phyloP scores from a whole-genome alignment of 2,329 filamentous ascomycete genomes.

The Dendrostoma leiphaemia region DNA sequence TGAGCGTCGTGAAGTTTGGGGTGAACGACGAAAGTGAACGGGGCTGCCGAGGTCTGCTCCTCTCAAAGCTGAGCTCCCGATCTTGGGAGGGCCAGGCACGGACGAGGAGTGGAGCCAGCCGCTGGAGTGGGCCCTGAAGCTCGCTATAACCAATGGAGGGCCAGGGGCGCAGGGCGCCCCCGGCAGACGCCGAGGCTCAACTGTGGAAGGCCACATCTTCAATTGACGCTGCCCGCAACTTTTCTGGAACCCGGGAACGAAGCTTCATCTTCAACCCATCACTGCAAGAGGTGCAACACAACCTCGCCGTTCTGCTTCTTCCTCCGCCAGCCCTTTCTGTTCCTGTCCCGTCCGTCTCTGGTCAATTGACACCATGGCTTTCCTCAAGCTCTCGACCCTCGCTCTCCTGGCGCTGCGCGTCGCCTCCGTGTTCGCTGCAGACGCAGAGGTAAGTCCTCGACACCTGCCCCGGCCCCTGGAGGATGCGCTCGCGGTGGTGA shows the following conservation, averaged over 20 bases:
- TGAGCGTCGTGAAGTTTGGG: too few relatives aligned
- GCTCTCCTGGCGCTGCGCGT: constrained; percentile 70
- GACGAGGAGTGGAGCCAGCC: too few relatives aligned
- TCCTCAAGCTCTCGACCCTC: constrained; percentile 69
- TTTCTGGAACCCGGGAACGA: neutral
- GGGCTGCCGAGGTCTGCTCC: too few relatives aligned
- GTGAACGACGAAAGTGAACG: too few relatives aligned
- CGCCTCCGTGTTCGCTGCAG: constrained; percentile 59
- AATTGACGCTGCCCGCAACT: constrained; percentile 15
- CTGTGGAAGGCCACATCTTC: constrained; percentile 20
- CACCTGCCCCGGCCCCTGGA: constrained; percentile 21
- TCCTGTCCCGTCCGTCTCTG: constrained; percentile 15
- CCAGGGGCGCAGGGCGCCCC: neutral
- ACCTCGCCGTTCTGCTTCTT: constrained; percentile 10
- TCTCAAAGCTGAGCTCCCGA: neutral
- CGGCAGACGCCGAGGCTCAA: constrained; percentile 9
- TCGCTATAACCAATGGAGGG: neutral
- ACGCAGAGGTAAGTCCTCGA: constrained; percentile 54
- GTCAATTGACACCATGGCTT: constrained; percentile 59
- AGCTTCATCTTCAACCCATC: constrained; percentile 3
- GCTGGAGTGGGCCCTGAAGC: neutral
- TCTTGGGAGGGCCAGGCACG: too few relatives aligned
- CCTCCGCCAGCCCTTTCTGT: constrained; percentile 2
- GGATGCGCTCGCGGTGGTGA: neutral
- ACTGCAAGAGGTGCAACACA: constrained; percentile 15